Evolutionary conservation across 2,329 filamentous ascomycete genomes (phyloP), one percentile per base, ranked within the genome.

Genomic region (Colletotrichum lini): DNA sequence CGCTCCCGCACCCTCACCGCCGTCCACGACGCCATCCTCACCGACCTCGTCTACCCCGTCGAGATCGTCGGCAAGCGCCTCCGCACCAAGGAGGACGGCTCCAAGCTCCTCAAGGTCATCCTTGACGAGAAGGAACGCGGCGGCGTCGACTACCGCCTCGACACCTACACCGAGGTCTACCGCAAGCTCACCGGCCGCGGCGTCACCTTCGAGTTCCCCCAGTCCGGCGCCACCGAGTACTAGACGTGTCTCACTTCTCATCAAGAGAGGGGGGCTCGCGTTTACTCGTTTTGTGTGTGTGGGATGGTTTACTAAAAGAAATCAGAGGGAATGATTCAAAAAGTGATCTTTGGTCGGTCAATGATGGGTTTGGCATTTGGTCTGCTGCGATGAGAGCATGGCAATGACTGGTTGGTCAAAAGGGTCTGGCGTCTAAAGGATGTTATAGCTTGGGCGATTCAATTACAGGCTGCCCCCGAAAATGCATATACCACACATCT

Each of bases 111-210:
- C 87, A 99, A 99, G 94, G 94, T 99, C 85, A 91, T 99, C 83
- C 92, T 99, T 73, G 96, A 99, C 87, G 96, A 98, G 94, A 99
- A 99, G 94, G 96, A 99, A 94, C 94, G 95, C 81, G 96, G 95
- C 82, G 95, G 95, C 85, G 96, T 99, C 80, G 96, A 99, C 91
- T 98, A 98, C 93, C 92, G 96, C 85, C 94, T 99, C 80, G 96
- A 99, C 88, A 98, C 96, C 84, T 99, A 99, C 91, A 94, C 94
- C 77, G 96, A 99, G 92, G 96, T 99, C 84, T 99, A 99, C 94
- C 94, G 95, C 87, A 93, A 94, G 82, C 90, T 99, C 83, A 99
- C 96, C 75, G 96, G 96, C 87, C 96, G 97, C 88, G 91, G 91
- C 84, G 96, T 98, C 84, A 91, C 92, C 87, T 99, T 99, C 84